Evolutionary conservation across 1,284 basidiomycete species (phyloP), one percentile per base, ranked within the genome.

Genomic region (Trametes sp.): DNA sequence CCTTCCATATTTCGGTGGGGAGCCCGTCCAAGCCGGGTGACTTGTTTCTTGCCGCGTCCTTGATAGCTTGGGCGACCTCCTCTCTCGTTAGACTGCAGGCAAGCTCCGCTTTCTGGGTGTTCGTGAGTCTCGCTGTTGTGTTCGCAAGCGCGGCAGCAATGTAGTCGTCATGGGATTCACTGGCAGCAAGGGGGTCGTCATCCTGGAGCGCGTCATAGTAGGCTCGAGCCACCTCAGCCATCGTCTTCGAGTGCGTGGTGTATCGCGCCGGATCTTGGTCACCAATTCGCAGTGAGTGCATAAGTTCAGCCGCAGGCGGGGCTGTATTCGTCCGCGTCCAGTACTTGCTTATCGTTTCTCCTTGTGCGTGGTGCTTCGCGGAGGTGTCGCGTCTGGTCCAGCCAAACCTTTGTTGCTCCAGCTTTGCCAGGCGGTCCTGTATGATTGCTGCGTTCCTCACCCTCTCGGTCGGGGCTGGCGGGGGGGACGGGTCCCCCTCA

Each of bases 1-100:
- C n/a, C 42, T 68, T 70, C 67, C 67, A 70, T 0, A 70, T 38
- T 42, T 70, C 65, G 33, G 64, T 67, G 0, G 67, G 57, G 8
- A 66, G 28, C 4, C 69, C 69, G 38, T 70, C 64, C 0, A 69
- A 16, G 0, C 69, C 67, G 0, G 65, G 38, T 7, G 69, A 61
- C n/a, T 48, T 63, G 3, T 61, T 60, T 14, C 8, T 3, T 7
- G 45, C 45, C 14, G 45, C 45, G 2, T 4, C 16, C 5, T 16
- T 16, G 5, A 48, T 48, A 2, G 45, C 24, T 7, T 48, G 24
- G 6, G 13, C 24, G 2, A 48, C 26, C 8, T 48, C 45, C 11
- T 16, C 24, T 21, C 9, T 45, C 10, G 44, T 45, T 8, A 45
- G 44, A 16, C n/a, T 28, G 9, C 2, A 9, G 5, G n/a, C n/a